These are phyloP conservation scores for Otatea glauca DNA, from an alignment of 176 grass and related monocot genomes.

Conservation along the genomic window DNA sequence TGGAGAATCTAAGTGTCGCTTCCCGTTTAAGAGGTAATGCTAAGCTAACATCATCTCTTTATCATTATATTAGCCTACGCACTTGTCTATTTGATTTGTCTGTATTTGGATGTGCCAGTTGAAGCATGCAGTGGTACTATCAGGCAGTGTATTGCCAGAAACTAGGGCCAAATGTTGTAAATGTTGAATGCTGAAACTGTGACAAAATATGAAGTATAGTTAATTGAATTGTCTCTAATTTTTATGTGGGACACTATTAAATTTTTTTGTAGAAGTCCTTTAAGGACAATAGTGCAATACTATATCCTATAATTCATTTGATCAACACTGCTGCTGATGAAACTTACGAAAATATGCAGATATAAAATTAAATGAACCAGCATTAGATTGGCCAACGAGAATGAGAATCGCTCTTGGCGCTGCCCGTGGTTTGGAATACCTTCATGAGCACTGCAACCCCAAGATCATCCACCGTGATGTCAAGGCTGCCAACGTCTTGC, in stretches of 20 bases:
- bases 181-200: neutral
- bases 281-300: neutral
- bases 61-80: neutral
- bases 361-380: conserved; percentile 61
- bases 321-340: neutral
- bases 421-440: conserved; percentile 81
- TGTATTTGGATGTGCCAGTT: conserved; percentile 31
- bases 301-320: conserved; percentile 12
- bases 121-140: conserved; percentile 6
- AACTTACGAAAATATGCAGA: conserved; percentile 48
- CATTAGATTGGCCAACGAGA: conserved; percentile 74
- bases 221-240: conserved; percentile 19
- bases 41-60: conserved; percentile 4
- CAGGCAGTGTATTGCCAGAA: conserved; percentile 9
- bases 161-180: conserved; percentile 1
- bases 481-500: conserved; percentile 85
- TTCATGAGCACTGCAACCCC: conserved; percentile 91
- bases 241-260: neutral
- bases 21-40: conserved; percentile 76
- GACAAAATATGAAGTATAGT: conserved; percentile 4
- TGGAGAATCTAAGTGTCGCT: conserved; percentile 91
- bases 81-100: conserved; percentile 8
- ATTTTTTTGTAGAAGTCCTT: neutral
- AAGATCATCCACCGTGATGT: conserved; percentile 94
- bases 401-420: conserved; percentile 65